Base-by-base conservation (phyloP, 768 basidiomycete genomes). In the Leccinum longicurvipes region DNA sequence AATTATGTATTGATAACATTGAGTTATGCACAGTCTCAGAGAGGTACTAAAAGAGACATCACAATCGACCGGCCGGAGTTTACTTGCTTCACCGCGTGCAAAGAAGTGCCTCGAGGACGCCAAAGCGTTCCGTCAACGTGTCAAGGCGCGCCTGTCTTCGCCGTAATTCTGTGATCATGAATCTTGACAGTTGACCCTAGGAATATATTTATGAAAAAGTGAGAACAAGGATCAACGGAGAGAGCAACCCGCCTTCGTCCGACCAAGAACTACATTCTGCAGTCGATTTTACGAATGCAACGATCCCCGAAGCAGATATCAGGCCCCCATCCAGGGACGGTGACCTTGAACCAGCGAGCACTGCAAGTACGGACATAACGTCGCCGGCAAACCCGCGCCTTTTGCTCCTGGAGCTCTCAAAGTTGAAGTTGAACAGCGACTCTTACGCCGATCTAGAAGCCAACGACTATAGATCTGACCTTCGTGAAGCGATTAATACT, bases 131-230 rank as follows among this genome's bases (percentile, higher is more conserved):
- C 53, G 1, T 24, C 24, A 25, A 19, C 53, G 57, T 8, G 27
- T 63, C 11, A 59, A 24, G 9, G 63, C 53, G 11, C 41, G 53
- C 41, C 4, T 9, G 23, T 34, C n/a, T 23, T 36, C 17, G 34
- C 17, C 9, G n/a, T n/a, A 11, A 36, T 36, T 9, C 17, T 36
- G 28, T 29, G 34, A 36, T n/a, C 17, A 36, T 9, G 34, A 9
- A 36, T n/a, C 34, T 9, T 36, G 34, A 36, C 15, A 36, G 17
- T n/a, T n/a, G 17, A n/a, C 17, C 14, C 23, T 14, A 66, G 63
- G 45, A 32, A 10, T 41, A 53, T 21, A 55, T 64, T 0, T 24
- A 32, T 5, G 12, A 15, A 12, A 54, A 56, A 47, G 0, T 47
- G 19, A 59, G 57, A 46, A 34, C 29, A 21, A 51, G 36, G 32